Base-by-base conservation (phyloP, 495 filamentous ascomycete genomes). In the Aspergillus carlsbadensis region DNA sequence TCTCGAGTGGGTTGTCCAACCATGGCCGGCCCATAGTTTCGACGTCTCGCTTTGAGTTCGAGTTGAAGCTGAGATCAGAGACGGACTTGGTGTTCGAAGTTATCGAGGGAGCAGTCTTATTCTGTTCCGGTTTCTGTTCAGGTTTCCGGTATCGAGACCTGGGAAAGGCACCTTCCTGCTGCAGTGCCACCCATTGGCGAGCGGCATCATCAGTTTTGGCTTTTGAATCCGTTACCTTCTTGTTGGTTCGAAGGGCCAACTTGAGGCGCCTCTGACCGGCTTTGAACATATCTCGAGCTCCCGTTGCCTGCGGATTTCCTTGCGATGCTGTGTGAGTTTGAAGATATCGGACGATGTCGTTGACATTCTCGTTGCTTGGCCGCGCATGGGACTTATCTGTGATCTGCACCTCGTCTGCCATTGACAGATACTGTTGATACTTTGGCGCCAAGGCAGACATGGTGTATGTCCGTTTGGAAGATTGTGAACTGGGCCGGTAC, bases 11-110 rank as follows among this genome's bases (percentile, higher is more conserved):
- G 35, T 65, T 65, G 14, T 62, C 65, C 49, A 78, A 48, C 75
- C 73, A 77, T 37, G 72, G 72, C 54, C 66, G 72, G 18, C 73
- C 75, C 48, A 74, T 75, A 35, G 56, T 66, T 57, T 78, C 72
- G 10, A 78, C 66, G 45, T 76, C 73, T 29, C 61, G 68, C 47
- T 67, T 67, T 0, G 75, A 74, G 51, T 39, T 71, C 1, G 70
- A 72, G 24, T 43, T 60, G 44, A 61, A 59, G 31, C 60, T 63
- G 36, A 63, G 49, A 49, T 55, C 54, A 20, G 60, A 56, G 33
- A 50, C 29, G 4, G 59, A 62, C 18, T 53, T 34, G 14, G 63
- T 37, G 15, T 33, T 52, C 8, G 54, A 61, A 14, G 44, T 35
- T 7, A 49, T 58, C 2, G 58, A 58, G n/a, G 44, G 50, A 15